Base-by-base conservation (phyloP, 306 rosid species). In the Dryas octopetala region DNA sequence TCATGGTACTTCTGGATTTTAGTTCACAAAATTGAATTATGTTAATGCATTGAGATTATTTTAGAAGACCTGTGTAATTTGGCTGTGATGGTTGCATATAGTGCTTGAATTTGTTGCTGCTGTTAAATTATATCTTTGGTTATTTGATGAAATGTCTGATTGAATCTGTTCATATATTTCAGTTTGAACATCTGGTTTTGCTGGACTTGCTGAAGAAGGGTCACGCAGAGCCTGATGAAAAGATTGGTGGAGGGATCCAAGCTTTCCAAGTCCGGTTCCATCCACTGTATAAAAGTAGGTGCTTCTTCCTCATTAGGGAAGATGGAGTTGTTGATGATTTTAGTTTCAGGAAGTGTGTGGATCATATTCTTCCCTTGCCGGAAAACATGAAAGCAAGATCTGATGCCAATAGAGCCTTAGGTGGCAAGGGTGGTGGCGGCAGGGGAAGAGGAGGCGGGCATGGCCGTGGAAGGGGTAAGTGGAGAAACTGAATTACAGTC, bases 261-360 rank as follows among this genome's bases (percentile, higher is more conserved):
- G 79, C 83, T 19, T 93, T 91, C 81, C 96, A 91, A 82, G 82
- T 91, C 64, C 91, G 89, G 47, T 78, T 40, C 76, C 98, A 93
- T 74, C 91, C 98, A 3, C 19, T n/a, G 66, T 91, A 90, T 86
- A 89, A 83, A 76, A 91, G 92, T 60, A 88, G 85, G 80, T 93
- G 97, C 83, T 89, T 88, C 87, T 89, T 88, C 90, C 91, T 93
- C 73, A 44, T 91, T 40, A 85, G 94, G 80, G 86, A 81, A 66
- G 94, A 94, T 76, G 88, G 63, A 45, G 83, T 90, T 5, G 70
- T 58, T 11, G 96, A 94, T 76, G 97, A 94, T 74, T 94, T 94
- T 71, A 89, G 98, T 89, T 94, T 91, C 84, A 83, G 98, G 43
- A 94, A 91, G 85, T 94, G 97, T 47, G 94, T 91, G 50, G 87